A percentile compares a stretch with the other conserved stretches of the same genome.
These are phyloP conservation scores for Chlamydomonas incerta DNA, from an alignment of 139 green algal genomes.

Conservation along the genomic window DNA sequence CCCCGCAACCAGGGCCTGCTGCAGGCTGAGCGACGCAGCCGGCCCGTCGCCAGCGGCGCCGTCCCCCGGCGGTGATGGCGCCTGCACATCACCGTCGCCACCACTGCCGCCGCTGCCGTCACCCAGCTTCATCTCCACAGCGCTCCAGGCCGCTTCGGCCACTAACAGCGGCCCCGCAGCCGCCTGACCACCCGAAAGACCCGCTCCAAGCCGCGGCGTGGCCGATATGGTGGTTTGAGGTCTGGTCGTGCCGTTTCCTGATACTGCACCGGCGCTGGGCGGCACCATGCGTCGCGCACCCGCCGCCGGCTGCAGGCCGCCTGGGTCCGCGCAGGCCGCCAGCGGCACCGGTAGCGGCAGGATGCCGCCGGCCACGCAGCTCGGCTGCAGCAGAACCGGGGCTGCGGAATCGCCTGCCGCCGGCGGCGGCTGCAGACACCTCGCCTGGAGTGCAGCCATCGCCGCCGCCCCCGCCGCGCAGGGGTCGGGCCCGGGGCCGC, in stretches of 20 bases:
- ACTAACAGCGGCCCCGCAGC: no score
- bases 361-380: not conserved
- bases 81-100: no score
- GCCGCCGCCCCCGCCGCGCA: constrained; percentile 1
- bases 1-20: not conserved
- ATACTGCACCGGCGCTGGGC: no score
- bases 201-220: no score
- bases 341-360: not conserved
- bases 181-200: no score
- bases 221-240: no score
- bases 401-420: constrained; percentile 1
- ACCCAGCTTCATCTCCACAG: not conserved
- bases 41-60: no score
- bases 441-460: not conserved
- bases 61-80: no score
- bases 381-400: not conserved
- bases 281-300: no score
- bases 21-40: not conserved
- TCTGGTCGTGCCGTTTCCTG: no score
- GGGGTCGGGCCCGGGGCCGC: not conserved
- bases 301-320: no score
- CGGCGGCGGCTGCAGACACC: not conserved
- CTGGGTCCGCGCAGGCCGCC: not conserved
- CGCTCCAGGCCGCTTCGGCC: not conserved
- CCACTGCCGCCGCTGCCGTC: not conserved